A percentile compares a stretch with the other conserved stretches of the same genome.
phyloP scores from a whole-genome alignment of 129 eudicot species.

The Lonicera japonica region DNA sequence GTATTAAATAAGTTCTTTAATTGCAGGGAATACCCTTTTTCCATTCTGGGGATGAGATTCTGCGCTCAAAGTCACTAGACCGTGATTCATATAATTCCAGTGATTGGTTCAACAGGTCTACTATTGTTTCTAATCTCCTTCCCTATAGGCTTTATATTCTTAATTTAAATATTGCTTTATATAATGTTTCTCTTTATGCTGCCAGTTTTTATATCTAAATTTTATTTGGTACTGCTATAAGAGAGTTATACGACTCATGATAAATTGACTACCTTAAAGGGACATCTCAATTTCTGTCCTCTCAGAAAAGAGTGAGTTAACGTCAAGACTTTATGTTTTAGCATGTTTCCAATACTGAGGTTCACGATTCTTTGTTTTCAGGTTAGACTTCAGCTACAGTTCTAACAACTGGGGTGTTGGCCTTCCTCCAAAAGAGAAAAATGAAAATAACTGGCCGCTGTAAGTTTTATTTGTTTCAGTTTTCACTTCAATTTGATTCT shows the following conservation, averaged over 20 bases:
- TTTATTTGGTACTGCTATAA: neutral
- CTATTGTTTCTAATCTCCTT: constrained; percentile 5
- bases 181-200: neutral
- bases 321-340: neutral
- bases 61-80: constrained; percentile 92
- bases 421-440: constrained; percentile 86
- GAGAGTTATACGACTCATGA: neutral
- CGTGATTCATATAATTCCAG: constrained; percentile 88
- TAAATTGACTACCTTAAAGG: neutral
- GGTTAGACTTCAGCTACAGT: constrained; percentile 90
- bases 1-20: constrained; percentile 4
- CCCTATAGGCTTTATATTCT: no score
- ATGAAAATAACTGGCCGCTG: constrained; percentile 84
- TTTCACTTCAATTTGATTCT: neutral
- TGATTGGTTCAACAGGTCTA: constrained; percentile 90
- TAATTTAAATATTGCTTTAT: neutral
- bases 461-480: constrained; percentile 29
- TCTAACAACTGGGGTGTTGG: constrained; percentile 96
- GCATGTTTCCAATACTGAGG: neutral
- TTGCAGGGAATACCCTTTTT: constrained; percentile 88
- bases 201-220: neutral
- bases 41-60: constrained; percentile 93
- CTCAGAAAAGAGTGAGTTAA: neutral
- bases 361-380: constrained; percentile 22
- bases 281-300: neutral